phyloP scores from a whole-genome alignment of 2,329 filamentous ascomycete genomes.

The Penicillium sp. region DNA sequence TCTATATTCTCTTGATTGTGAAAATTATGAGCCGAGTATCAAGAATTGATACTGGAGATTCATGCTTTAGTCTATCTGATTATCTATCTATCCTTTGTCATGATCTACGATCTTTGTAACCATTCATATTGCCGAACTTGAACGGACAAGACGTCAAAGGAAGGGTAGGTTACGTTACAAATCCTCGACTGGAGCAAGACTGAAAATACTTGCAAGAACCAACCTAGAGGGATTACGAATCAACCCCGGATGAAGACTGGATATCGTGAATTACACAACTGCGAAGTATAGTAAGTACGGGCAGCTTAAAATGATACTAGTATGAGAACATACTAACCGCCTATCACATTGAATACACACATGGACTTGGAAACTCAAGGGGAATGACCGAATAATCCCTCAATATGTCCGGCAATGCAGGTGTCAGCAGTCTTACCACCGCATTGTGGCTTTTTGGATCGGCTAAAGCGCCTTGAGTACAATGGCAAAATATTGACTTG shows the following conservation, averaged over 20 bases:
- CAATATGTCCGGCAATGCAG: background rate
- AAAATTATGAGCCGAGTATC: background rate
- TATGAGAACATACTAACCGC: background rate
- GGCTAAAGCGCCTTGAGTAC: background rate
- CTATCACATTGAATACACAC: background rate
- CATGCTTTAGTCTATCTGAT: slow-evolving; percentile 23
- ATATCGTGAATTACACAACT: slow-evolving; percentile 20
- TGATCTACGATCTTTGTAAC: slow-evolving; percentile 23
- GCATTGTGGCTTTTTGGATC: background rate
- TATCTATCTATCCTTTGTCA: slow-evolving; percentile 29
- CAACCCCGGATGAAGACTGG: slow-evolving; percentile 27
- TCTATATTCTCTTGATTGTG: too few relatives aligned
- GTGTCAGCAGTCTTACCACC: background rate
- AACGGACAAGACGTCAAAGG: background rate
- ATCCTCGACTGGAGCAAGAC: too few relatives aligned
- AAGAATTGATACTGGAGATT: background rate
- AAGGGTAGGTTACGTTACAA: too few relatives aligned
- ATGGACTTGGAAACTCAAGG: background rate
- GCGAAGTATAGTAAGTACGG: too few relatives aligned
- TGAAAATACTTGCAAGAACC: slow-evolving; percentile 15
- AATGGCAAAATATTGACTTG: too few relatives aligned
- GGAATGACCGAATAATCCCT: background rate
- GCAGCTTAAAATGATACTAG: background rate
- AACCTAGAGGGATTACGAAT: slow-evolving; percentile 28
- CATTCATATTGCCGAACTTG: background rate